These are phyloP conservation scores for Pythium guiyangense DNA, from an alignment of 352 stramenopile species.

Conservation along the genomic window DNA sequence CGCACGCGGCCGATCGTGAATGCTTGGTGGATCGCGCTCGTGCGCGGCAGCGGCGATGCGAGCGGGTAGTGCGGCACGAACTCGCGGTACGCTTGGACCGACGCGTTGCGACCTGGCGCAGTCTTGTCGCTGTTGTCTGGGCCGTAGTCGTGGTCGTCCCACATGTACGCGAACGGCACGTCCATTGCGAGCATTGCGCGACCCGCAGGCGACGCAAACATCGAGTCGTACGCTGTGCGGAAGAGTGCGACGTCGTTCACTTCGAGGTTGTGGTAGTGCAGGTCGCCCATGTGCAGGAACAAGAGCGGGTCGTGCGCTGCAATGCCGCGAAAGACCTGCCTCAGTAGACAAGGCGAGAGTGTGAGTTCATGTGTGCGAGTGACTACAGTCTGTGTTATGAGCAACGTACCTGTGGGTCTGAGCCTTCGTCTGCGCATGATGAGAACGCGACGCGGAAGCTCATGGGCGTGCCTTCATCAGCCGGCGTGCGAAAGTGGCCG, in stretches of 20 bases:
- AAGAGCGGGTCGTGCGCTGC: slow-evolving; percentile 61
- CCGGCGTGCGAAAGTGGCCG: slow-evolving; percentile 50
- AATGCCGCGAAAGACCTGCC: slow-evolving; percentile 57
- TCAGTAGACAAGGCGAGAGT: neutral
- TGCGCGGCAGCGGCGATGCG: neutral
- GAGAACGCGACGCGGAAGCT: slow-evolving; percentile 75
- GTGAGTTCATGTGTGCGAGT: too few species aligned
- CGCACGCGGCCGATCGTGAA: slow-evolving; percentile 85
- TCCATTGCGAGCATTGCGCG: slow-evolving; percentile 78
- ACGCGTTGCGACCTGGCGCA: slow-evolving; percentile 59
- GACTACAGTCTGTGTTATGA: too few species aligned
- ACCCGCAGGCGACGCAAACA: slow-evolving; percentile 68
- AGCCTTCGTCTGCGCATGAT: slow-evolving; percentile 79
- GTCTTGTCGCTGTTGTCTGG: slow-evolving; percentile 87
- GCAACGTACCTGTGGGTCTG: slow-evolving; percentile 34
- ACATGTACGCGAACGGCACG: slow-evolving; percentile 87
- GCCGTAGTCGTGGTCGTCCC: slow-evolving; percentile 89
- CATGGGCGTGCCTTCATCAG: slow-evolving; percentile 33
- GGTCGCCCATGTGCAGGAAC: slow-evolving; percentile 87
- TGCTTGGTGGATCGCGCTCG: slow-evolving; percentile 55
- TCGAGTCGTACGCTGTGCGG: slow-evolving; percentile 54
- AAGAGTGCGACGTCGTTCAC: slow-evolving; percentile 61
- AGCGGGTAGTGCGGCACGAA: slow-evolving; percentile 78
- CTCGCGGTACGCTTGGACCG: slow-evolving; percentile 75
- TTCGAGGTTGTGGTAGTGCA: slow-evolving; percentile 85